Conservation (phyloP, 441 rosid genomes). For the Viola pubescens region DNA sequence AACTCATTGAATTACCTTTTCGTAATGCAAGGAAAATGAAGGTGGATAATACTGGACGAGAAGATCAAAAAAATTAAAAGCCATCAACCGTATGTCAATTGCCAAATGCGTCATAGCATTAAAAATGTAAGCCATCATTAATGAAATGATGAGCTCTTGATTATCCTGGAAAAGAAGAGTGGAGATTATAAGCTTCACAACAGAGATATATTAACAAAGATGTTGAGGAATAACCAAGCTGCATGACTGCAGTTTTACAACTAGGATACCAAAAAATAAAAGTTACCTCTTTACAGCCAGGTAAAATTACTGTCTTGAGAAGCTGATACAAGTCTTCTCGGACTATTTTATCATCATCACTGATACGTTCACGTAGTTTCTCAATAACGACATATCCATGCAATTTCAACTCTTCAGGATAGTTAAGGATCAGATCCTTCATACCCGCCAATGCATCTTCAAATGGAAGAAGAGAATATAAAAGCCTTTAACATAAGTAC, state of each 20-base stretch:
- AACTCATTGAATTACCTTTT: slow-evolving; percentile 45
- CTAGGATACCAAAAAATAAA: slow-evolving; percentile 2
- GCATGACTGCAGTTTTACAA: not conserved
- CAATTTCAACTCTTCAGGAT: slow-evolving; percentile 59
- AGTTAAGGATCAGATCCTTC: slow-evolving; percentile 48
- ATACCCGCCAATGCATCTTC: slow-evolving; percentile 76
- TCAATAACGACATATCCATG: slow-evolving; percentile 52
- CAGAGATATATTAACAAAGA: slow-evolving; percentile 5
- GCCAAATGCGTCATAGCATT: slow-evolving; percentile 70
- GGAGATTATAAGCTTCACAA: slow-evolving; percentile 24
- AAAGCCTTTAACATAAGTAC: slow-evolving; percentile 3
- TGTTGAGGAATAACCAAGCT: slow-evolving; percentile 9
- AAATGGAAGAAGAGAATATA: slow-evolving; percentile 14
- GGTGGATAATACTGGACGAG: slow-evolving; percentile 59
- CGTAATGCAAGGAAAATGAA: slow-evolving; percentile 58
- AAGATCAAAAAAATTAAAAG: slow-evolving; percentile 69
- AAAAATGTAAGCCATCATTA: slow-evolving; percentile 77
- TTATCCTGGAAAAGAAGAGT: slow-evolving; percentile 49
- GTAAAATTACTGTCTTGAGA: slow-evolving; percentile 54
- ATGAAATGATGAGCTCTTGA: slow-evolving; percentile 57
- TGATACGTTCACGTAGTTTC: slow-evolving; percentile 56
- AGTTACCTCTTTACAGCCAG: slow-evolving; percentile 67
- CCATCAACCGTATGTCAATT: slow-evolving; percentile 82
- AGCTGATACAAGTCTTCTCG: slow-evolving; percentile 57
- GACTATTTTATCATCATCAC: slow-evolving; percentile 59